These are phyloP conservation scores for Castanea sativa DNA, from an alignment of 306 rosid genomes.

Conservation along the genomic window DNA sequence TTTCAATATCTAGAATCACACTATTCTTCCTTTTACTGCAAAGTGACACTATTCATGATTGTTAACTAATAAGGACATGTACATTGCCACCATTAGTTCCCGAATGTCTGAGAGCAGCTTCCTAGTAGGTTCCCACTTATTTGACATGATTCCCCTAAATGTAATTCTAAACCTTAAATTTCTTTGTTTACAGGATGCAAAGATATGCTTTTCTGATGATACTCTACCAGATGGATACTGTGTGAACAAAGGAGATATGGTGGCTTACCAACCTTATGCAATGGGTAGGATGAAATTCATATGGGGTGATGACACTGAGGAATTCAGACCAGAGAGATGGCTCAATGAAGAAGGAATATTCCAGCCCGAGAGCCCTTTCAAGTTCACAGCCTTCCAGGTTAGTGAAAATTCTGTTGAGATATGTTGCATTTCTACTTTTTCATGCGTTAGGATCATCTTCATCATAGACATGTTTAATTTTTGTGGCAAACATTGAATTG, in stretches of 20 bases:
- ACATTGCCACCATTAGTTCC: not conserved
- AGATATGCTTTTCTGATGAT: conserved; percentile 63
- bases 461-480: not conserved
- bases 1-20: conserved; percentile 3
- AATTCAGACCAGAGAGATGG: conserved; percentile 74
- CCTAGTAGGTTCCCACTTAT: not conserved
- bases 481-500: not conserved
- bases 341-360: conserved; percentile 56
- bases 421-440: not conserved
- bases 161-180: not conserved
- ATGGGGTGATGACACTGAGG: conserved; percentile 85
- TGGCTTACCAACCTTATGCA: conserved; percentile 71
- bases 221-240: conserved; percentile 67
- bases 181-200: conserved; percentile 54
- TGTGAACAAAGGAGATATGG: conserved; percentile 61
- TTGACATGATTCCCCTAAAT: not conserved
- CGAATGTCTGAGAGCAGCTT: not conserved
- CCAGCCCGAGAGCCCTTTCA: conserved; percentile 63
- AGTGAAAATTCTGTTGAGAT: not conserved
- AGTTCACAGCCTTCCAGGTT: conserved; percentile 82
- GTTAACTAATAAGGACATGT: not conserved
- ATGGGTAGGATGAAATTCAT: conserved; percentile 84
- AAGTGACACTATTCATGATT: not conserved
- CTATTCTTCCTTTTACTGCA: not conserved
- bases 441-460: not conserved